Evolutionary conservation across 106 monocot species (phyloP).

Genomic region (Hemerocallis citrina): DNA sequence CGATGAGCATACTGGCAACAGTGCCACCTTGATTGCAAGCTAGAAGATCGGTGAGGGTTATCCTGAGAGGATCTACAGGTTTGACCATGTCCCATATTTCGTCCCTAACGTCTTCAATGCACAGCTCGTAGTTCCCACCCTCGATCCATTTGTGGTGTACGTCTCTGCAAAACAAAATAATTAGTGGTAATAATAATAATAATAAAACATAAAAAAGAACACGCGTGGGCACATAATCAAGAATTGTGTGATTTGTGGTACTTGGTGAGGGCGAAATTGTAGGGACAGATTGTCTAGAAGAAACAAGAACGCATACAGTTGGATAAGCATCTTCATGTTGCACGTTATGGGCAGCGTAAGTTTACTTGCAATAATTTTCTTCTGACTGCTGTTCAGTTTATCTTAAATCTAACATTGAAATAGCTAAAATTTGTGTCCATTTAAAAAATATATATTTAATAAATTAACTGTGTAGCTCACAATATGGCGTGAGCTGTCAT

Average conservation of each 20-base stretch:
- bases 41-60: conserved; percentile 76
- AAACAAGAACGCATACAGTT: too few relatives aligned
- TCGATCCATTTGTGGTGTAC: conserved; percentile 99
- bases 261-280: too few relatives aligned
- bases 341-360: too few relatives aligned
- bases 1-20: conserved; percentile 94
- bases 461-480: background rate
- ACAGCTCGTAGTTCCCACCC: conserved; percentile 92
- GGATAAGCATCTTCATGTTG: too few relatives aligned
- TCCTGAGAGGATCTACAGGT: conserved; percentile 64
- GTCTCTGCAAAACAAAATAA: conserved; percentile 46
- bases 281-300: too few relatives aligned
- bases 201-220: too few relatives aligned
- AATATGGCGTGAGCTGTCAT: conserved; percentile 7
- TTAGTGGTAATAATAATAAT: too few relatives aligned
- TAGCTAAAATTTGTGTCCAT: background rate
- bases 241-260: too few relatives aligned
- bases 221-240: too few relatives aligned
- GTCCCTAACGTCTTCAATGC: conserved; percentile 96
- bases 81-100: conserved; percentile 99
- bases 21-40: conserved; percentile 95
- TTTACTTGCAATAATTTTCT: too few relatives aligned
- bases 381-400: too few relatives aligned
- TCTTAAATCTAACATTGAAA: background rate
- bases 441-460: background rate